These are phyloP conservation scores for Solanum phureja DNA, from an alignment of 257 asterid genomes.

Conservation along the genomic window DNA sequence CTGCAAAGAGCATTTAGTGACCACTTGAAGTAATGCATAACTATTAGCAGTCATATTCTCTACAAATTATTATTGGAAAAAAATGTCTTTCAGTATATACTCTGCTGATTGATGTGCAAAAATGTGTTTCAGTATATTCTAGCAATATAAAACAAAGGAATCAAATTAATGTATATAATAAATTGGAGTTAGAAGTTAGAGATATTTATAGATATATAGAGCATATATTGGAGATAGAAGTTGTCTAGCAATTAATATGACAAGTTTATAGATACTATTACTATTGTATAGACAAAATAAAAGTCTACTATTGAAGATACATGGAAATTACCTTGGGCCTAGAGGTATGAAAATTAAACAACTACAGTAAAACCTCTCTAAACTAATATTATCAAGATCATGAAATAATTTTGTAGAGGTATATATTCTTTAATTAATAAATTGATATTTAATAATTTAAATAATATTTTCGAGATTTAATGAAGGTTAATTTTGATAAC, in stretches of 20 bases:
- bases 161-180: neutral
- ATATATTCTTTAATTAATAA: no score
- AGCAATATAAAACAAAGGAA: neutral
- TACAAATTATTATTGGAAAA: no score
- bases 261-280: neutral
- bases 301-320: neutral
- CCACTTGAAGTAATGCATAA: conserved; percentile 2
- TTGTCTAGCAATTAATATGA: neutral
- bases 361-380: no score
- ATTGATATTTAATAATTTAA: no score
- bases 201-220: neutral
- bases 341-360: no score
- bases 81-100: no score
- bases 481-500: no score
- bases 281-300: neutral
- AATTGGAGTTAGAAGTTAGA: neutral
- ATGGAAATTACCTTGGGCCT: no score
- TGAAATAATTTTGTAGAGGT: no score
- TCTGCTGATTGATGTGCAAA: neutral
- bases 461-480: no score
- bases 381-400: no score
- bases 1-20: neutral
- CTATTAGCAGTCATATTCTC: neutral
- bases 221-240: neutral
- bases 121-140: no score